Percentiles rank a stretch among this genome's conserved stretches.
Conservation (phyloP, 805 yeast genomes). For the Cephaloascus fragrans region DNA sequence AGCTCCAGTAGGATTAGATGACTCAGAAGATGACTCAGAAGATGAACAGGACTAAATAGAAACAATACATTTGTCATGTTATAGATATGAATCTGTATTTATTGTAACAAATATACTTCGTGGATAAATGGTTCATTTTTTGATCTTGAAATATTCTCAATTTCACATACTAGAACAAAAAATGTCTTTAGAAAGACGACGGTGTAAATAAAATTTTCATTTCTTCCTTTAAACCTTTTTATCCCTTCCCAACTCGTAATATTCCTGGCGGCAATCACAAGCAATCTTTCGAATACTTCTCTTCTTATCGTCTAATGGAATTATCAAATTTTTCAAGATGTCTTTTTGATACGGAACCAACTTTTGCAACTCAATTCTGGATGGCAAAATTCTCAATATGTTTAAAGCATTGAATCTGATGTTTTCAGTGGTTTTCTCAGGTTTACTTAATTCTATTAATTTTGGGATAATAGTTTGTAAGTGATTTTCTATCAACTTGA, state of each 20-base stretch:
- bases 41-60: too few species aligned
- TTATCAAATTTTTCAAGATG: constrained; percentile 37
- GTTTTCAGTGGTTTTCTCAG: constrained; percentile 23
- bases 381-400: constrained; percentile 42
- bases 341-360: constrained; percentile 42
- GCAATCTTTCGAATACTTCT: constrained; percentile 70
- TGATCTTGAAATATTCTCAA: too few species aligned
- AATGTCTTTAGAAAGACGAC: too few species aligned
- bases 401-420: constrained; percentile 50
- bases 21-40: constrained; percentile 21
- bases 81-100: too few species aligned
- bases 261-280: constrained; percentile 70
- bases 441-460: constrained; percentile 27
- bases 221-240: too few species aligned
- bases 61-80: too few species aligned
- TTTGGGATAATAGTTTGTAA: constrained; percentile 47
- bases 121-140: too few species aligned
- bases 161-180: too few species aligned
- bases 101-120: neutral
- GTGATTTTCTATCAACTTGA: constrained; percentile 38
- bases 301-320: constrained; percentile 61
- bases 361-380: constrained; percentile 21
- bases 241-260: constrained; percentile 37
- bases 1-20: constrained; percentile 68
- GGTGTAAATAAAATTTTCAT: too few species aligned